Conservation (phyloP, 208 protist species). For the Naegleria fowleri region DNA sequence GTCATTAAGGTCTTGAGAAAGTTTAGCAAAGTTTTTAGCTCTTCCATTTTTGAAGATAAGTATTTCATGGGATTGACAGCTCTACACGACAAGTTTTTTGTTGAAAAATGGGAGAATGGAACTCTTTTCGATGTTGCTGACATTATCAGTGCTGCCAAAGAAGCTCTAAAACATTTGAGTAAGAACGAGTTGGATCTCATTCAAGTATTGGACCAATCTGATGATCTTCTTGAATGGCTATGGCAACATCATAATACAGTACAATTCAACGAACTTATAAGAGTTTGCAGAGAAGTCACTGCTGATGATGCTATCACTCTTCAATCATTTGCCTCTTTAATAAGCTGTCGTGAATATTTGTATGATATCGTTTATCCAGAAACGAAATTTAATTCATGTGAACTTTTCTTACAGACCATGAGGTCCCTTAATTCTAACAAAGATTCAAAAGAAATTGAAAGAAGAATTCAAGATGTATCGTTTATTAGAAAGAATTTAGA, state of each 20-base stretch:
- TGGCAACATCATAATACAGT: background rate
- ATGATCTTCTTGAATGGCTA: conserved; percentile 6
- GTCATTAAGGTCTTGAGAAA: background rate
- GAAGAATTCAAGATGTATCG: background rate
- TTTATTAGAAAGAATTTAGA: background rate
- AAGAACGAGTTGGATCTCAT: background rate
- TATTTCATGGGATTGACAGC: background rate
- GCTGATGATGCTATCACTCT: background rate
- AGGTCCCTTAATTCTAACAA: background rate
- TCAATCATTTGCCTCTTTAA: conserved; percentile 22
- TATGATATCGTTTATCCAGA: background rate
- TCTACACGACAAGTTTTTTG: background rate
- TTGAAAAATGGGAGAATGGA: background rate
- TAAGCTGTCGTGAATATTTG: background rate
- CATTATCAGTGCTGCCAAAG: background rate
- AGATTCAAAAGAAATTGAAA: background rate
- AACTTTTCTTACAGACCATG: background rate
- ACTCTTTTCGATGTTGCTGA: background rate
- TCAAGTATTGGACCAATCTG: background rate
- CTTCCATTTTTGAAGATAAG: background rate
- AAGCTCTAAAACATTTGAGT: background rate
- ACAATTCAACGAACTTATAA: background rate
- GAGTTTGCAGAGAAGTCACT: background rate
- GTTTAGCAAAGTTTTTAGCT: background rate
- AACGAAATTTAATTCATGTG: background rate